A percentile compares a stretch with the other conserved stretches of the same genome.
phyloP scores from a whole-genome alignment of 164 flowering plant genomes.

The Sedum album region DNA sequence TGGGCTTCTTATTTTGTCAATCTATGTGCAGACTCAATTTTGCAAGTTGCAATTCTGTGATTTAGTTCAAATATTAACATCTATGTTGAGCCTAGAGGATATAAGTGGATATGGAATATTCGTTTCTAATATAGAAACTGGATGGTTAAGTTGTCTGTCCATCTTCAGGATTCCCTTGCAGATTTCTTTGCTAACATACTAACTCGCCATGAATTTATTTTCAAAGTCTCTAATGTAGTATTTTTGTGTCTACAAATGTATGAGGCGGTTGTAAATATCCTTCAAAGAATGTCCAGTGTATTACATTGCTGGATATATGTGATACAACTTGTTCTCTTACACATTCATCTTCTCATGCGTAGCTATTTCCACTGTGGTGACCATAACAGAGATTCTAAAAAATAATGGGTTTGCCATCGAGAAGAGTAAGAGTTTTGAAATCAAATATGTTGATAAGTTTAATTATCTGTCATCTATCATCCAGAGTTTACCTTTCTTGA shows the following conservation, averaged over 20 bases:
- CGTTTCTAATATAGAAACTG: too few species aligned
- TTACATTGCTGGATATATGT: neutral
- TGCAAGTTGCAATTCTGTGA: neutral
- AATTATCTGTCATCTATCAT: neutral
- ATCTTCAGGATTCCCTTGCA: too few species aligned
- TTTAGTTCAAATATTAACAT: neutral
- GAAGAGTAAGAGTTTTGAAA: slow-evolving; percentile 20
- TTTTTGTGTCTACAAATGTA: neutral
- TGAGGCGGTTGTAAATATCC: neutral
- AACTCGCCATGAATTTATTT: too few species aligned
- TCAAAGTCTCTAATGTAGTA: neutral
- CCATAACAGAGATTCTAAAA: slow-evolving; percentile 32
- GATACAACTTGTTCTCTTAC: neutral
- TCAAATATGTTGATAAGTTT: neutral
- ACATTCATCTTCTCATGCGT: neutral
- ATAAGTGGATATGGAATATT: too few species aligned
- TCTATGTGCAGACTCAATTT: neutral
- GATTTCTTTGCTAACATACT: too few species aligned
- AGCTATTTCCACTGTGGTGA: slow-evolving; percentile 34
- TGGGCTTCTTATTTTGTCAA: too few species aligned
- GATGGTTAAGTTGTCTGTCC: neutral
- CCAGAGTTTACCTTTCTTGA: neutral
- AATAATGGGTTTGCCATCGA: slow-evolving; percentile 36
- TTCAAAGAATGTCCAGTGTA: neutral
- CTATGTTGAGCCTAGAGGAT: neutral